Base-by-base conservation (phyloP, 176 grass and related monocot species). In the Paspalum notatum region DNA sequence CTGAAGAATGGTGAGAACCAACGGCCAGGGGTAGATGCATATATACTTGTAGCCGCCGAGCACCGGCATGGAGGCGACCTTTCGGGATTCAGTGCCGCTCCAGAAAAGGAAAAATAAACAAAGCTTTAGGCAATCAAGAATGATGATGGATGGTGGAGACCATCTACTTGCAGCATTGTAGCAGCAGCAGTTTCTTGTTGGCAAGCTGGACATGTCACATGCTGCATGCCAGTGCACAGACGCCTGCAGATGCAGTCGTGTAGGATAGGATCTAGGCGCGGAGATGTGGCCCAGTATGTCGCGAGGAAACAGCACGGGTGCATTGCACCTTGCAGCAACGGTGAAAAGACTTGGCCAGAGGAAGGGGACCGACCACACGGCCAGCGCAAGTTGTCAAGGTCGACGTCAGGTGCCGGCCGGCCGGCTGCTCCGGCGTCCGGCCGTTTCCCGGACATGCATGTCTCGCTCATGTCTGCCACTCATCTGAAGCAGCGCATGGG, bases 171-270 rank as follows among this genome's bases (percentile, higher is more conserved):
- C 13, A 47, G 8, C 27, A n/a, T n/a, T n/a, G n/a, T n/a, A 22
- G 12, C 6, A 68, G 44, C 54, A 64, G 26, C 45, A 75, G 58
- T 38, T 85, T 85, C 83, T 71, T 42, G 68, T 39, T 47, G 83
- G 75, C 24, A 49, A 66, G 69, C 50, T 67, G 60, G 61, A 51
- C 71, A 87, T 60, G 70, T 63, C 77, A 86, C 77, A 86, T 75
- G 77, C 44, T 70, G n/a, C n/a, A n/a, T n/a, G n/a, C n/a, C n/a
- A n/a, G n/a, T n/a, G n/a, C n/a, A n/a, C n/a, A n/a, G n/a, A n/a
- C n/a, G n/a, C n/a, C n/a, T n/a, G n/a, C n/a, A n/a, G n/a, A n/a
- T 8, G 11, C 42, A 48, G 67, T 12, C 25, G 26, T 8, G 26
- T n/a, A 7, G 53, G 42, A 7, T 46, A 22, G 20, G 20, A n/a